Conservation (phyloP, 495 filamentous ascomycete species). For the Geopyxis carbonaria region DNA sequence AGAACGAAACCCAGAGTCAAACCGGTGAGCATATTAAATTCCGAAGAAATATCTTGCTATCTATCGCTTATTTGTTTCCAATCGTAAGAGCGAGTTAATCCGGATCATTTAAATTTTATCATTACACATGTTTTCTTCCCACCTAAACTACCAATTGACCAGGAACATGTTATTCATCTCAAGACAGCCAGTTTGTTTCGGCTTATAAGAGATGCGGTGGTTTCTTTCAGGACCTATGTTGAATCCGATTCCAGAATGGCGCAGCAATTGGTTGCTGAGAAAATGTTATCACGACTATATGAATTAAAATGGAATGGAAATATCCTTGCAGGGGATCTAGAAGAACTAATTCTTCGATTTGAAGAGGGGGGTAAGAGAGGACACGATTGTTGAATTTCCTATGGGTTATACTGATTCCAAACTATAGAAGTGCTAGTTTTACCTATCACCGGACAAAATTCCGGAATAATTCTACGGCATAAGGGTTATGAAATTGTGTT, state of each 20-base stretch:
- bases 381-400: not conserved
- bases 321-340: not conserved
- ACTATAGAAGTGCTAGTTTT: conserved; percentile 26
- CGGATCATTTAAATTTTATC: conserved; percentile 27
- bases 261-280: not conserved
- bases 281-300: conserved; percentile 6
- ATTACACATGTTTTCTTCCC: conserved; percentile 46
- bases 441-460: conserved; percentile 42
- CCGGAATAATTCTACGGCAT: conserved; percentile 35
- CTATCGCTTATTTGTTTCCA: no score
- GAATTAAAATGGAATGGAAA: conserved; percentile 2
- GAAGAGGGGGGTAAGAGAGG: conserved; percentile 7
- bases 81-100: no score
- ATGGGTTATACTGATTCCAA: conserved; percentile 1
- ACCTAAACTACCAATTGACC: conserved; percentile 35
- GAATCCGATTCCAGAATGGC: conserved; percentile 20
- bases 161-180: no score
- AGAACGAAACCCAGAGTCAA: no score
- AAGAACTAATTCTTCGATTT: not conserved
- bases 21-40: no score
- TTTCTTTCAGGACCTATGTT: no score
- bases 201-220: no score
- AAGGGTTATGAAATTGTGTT: conserved; percentile 27
- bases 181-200: no score
- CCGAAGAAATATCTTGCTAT: no score